phyloP scores from a whole-genome alignment of 148 eudicot genomes.

The Chenopodium berlandieri region DNA sequence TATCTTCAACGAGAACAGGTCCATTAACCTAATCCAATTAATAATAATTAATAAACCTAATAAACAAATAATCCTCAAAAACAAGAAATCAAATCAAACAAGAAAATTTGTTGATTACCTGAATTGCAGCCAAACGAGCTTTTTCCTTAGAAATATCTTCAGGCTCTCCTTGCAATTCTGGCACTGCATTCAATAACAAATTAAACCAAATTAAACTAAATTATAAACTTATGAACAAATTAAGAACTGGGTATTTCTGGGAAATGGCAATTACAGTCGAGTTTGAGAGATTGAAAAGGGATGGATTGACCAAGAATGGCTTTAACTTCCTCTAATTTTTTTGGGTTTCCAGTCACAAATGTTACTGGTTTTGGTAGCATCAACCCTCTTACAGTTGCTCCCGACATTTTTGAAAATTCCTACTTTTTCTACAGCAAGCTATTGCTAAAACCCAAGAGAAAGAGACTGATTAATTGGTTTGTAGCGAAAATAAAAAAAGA shows the following conservation, averaged over 20 bases:
- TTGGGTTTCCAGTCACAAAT: slow-evolving; percentile 88
- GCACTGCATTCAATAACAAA: slow-evolving; percentile 43
- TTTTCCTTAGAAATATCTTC: slow-evolving; percentile 93
- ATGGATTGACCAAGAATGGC: slow-evolving; percentile 77
- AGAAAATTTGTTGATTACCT: slow-evolving; percentile 33
- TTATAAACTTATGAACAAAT: background rate
- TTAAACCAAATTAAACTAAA: background rate
- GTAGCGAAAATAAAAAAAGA: too few relatives aligned
- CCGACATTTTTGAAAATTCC: slow-evolving; percentile 34
- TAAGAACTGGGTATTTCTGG: background rate
- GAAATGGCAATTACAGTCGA: slow-evolving; percentile 50
- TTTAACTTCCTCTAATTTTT: slow-evolving; percentile 85
- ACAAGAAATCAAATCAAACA: background rate
- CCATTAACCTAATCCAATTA: slow-evolving; percentile 63
- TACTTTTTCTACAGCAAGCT: background rate
- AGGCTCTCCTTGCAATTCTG: slow-evolving; percentile 95
- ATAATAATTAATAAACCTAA: background rate
- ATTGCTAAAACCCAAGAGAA: background rate
- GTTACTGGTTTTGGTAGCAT: slow-evolving; percentile 63
- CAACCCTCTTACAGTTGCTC: slow-evolving; percentile 33
- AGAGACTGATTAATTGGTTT: too few relatives aligned
- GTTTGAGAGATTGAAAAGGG: slow-evolving; percentile 78
- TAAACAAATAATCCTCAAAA: background rate
- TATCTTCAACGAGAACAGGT: slow-evolving; percentile 93
- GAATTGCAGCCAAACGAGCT: slow-evolving; percentile 82